phyloP scores from a whole-genome alignment of 140 eudicot species.

The Oenanthe javanica region DNA sequence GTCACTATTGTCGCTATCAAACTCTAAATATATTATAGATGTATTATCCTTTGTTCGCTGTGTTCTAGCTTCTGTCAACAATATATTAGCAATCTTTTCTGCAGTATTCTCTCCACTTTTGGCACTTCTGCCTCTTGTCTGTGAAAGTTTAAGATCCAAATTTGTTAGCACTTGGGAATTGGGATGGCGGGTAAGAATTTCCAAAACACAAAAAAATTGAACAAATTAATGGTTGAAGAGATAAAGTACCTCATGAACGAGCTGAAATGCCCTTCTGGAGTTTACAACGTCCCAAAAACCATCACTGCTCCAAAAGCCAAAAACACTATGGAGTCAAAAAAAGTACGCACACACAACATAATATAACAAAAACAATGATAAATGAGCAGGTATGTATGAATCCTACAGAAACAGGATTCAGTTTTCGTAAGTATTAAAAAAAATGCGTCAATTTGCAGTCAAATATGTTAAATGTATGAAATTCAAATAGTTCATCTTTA shows the following conservation, averaged over 20 bases:
- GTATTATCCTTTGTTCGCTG: conserved; percentile 97
- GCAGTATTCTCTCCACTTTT: conserved; percentile 35
- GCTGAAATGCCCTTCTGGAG: conserved; percentile 70
- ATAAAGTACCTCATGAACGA: conserved; percentile 65
- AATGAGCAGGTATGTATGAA: not conserved
- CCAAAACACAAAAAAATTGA: not conserved
- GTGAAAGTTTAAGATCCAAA: conserved; percentile 3
- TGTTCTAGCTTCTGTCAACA: conserved; percentile 79
- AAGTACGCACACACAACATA: not conserved
- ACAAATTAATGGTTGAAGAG: not conserved
- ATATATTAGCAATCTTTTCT: conserved; percentile 59
- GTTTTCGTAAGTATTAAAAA: not conserved
- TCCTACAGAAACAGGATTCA: not conserved
- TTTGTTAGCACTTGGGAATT: not conserved
- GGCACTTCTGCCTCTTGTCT: conserved; percentile 48
- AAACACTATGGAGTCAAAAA: not conserved
- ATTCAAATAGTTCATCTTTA: not conserved
- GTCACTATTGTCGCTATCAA: conserved; percentile 26
- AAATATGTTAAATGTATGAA: not conserved
- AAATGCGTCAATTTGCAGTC: not conserved
- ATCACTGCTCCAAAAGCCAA: conserved; percentile 46
- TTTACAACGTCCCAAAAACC: conserved; percentile 97
- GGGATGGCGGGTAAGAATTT: not conserved
- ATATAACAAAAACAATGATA: not conserved
- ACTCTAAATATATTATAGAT: conserved; percentile 79